phyloP scores from a whole-genome alignment of 2,329 filamentous ascomycete genomes.

The Paecilomyces formosus region DNA sequence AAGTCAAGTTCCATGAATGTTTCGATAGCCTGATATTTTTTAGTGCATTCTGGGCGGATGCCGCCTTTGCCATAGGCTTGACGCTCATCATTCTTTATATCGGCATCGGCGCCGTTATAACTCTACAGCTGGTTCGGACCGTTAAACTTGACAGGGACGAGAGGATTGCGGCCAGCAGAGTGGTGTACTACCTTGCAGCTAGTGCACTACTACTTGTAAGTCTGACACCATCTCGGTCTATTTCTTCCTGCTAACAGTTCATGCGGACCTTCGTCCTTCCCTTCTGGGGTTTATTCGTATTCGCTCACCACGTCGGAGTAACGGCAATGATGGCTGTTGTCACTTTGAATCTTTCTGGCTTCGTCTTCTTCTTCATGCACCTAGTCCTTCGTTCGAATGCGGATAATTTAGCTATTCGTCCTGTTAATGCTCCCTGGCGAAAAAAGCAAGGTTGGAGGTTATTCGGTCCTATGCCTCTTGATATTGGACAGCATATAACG shows the following conservation, averaged over 20 bases:
- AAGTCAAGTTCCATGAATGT: constrained; percentile 8
- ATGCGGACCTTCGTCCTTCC: constrained; percentile 12
- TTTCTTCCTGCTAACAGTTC: not conserved
- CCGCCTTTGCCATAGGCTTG: constrained; percentile 11
- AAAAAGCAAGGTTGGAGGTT: constrained; percentile 4
- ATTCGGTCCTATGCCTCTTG: constrained; percentile 8
- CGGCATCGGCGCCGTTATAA: constrained; percentile 9
- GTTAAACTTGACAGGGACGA: constrained; percentile 11
- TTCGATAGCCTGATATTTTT: constrained; percentile 10
- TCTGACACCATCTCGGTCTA: not conserved
- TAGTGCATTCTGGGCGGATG: constrained; percentile 12
- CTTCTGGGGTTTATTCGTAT: constrained; percentile 11
- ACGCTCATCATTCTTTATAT: constrained; percentile 11
- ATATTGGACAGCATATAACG: constrained; percentile 10
- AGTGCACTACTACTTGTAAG: constrained; percentile 15
- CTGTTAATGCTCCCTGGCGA: constrained; percentile 1
- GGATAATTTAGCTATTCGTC: constrained; percentile 7
- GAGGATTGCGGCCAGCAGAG: constrained; percentile 14
- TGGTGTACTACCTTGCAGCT: constrained; percentile 17
- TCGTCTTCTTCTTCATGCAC: constrained; percentile 14
- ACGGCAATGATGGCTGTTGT: constrained; percentile 14
- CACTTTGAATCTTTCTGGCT: constrained; percentile 15
- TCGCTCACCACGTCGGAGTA: constrained; percentile 1
- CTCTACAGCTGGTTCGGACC: constrained; percentile 11
- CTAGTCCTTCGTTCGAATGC: constrained; percentile 16